phyloP scores from a whole-genome alignment of 352 stramenopile genomes.

The Globisporangium alternatum region DNA sequence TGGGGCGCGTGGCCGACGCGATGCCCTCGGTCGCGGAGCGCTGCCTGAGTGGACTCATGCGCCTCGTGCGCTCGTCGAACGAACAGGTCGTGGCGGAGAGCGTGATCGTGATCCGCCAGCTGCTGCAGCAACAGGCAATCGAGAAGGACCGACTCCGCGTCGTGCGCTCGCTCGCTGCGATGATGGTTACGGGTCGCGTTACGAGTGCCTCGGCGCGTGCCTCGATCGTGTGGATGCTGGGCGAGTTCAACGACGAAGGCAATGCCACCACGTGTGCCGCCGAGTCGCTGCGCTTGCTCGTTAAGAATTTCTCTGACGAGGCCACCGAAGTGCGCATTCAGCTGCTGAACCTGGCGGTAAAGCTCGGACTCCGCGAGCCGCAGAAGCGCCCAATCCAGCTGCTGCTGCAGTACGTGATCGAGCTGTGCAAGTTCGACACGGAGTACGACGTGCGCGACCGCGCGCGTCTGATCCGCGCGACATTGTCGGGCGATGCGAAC shows the following conservation, averaged over 20 bases:
- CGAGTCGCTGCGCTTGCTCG: conserved; percentile 86
- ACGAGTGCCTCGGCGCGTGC: conserved; percentile 75
- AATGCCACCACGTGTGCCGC: conserved; percentile 63
- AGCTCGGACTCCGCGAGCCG: conserved; percentile 78
- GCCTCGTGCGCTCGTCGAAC: conserved; percentile 81
- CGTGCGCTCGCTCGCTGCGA: conserved; percentile 72
- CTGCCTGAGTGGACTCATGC: conserved; percentile 88
- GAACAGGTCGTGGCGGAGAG: conserved; percentile 92
- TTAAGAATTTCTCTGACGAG: conserved; percentile 87
- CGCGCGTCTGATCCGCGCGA: conserved; percentile 80
- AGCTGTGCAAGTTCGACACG: conserved; percentile 91
- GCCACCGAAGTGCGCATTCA: conserved; percentile 87
- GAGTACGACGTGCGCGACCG: conserved; percentile 93
- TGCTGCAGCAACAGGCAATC: conserved; percentile 89
- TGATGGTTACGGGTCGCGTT: conserved; percentile 71
- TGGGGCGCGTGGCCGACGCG: conserved; percentile 92
- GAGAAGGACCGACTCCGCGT: conserved; percentile 78
- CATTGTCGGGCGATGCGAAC: conserved; percentile 51
- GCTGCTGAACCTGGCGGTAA: conserved; percentile 91
- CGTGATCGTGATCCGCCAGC: conserved; percentile 93
- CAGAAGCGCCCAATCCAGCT: conserved; percentile 72
- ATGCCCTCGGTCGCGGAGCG: conserved; percentile 88
- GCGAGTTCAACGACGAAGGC: conserved; percentile 82
- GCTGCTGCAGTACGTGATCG: conserved; percentile 89
- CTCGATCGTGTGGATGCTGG: conserved; percentile 92